A percentile compares a stretch with the other conserved stretches of the same genome.
These are phyloP conservation scores for Breviolum minutum DNA, from an alignment of 73 alveolate species.

Conservation along the genomic window DNA sequence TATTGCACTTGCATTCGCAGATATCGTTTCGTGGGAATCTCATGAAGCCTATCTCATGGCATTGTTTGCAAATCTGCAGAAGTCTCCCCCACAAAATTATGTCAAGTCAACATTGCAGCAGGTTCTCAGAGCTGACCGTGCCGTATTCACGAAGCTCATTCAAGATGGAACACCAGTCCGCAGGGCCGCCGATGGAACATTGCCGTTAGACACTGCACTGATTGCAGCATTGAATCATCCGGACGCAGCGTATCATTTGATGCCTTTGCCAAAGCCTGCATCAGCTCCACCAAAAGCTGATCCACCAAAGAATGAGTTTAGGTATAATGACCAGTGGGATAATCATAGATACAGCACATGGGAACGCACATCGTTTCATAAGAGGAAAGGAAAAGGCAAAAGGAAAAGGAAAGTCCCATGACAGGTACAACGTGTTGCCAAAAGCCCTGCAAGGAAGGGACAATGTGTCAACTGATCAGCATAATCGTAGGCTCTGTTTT, in stretches of 20 bases:
- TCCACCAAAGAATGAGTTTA: not conserved
- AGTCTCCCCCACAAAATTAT: not conserved
- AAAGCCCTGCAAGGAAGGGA: not conserved
- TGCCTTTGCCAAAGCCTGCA: not conserved
- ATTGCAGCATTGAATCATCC: not conserved
- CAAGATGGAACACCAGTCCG: not conserved
- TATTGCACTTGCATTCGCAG: not conserved
- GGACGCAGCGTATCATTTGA: not conserved
- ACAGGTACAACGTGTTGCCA: not conserved
- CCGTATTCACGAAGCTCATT: not conserved
- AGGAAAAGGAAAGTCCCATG: not conserved
- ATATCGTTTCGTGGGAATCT: not conserved
- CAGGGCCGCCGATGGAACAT: not conserved
- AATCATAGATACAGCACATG: not conserved
- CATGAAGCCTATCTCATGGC: not conserved
- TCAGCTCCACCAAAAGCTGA: not conserved
- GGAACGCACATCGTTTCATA: not conserved
- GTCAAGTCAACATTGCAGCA: not conserved
- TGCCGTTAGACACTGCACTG: not conserved
- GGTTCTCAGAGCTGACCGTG: not conserved
- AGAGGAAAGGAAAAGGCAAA: constrained; percentile 13
- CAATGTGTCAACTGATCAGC: not conserved
- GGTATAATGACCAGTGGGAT: not conserved
- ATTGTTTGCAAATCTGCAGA: not conserved
- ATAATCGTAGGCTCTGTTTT: not conserved